Evolutionary conservation across 106 monocot species (phyloP), one percentile per base, ranked within the genome.

Genomic region (Dendrobium nobile): DNA sequence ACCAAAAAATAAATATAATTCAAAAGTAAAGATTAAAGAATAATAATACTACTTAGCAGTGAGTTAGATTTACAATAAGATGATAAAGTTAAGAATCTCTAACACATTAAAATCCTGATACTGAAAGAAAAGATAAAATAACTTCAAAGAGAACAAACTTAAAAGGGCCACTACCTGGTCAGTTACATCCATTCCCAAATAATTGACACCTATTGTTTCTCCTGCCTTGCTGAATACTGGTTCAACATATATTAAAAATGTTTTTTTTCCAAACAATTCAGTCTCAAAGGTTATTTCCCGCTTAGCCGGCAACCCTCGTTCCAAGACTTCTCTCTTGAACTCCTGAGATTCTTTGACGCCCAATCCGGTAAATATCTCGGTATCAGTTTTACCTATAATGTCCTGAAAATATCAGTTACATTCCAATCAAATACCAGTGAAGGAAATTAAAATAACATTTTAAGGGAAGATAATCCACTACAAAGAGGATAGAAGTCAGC

Each of bases 381-480:
- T 79, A 82, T 93, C 93, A 44, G 90, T 93, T 85, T 93, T 93
- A 80, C 93, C 93, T 85, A 93, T 93, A 79, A 93, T 87, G 67
- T 93, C 93, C 93, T 93, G 86, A 67, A 83, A 85, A 82, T 41
- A 70, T 74, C 42, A 80, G 82, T 76, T 43, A 64, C 27, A 76
- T 51, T 77, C 27, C 24, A 59, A 81, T 83, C 83, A 88, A 72
- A 67, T 45, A n/a, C 65, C 67, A 61, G 74, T 59, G 44, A 24
- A 75, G n/a, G 1, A 76, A 68, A 33, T 43, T 16, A 77, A 48
- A 11, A 51, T 10, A 70, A 17, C 33, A 70, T 13, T 33, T 0
- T 24, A 16, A 27, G 18, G 45, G 33, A 2, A 22, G 47, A 24
- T 6, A 40, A 78, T 59, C 16, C 55, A 59, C 55, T 41, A 42